A percentile compares a stretch with the other conserved stretches of the same genome.
phyloP scores from a whole-genome alignment of 306 rosid genomes.

The Dicorynia guianensis region DNA sequence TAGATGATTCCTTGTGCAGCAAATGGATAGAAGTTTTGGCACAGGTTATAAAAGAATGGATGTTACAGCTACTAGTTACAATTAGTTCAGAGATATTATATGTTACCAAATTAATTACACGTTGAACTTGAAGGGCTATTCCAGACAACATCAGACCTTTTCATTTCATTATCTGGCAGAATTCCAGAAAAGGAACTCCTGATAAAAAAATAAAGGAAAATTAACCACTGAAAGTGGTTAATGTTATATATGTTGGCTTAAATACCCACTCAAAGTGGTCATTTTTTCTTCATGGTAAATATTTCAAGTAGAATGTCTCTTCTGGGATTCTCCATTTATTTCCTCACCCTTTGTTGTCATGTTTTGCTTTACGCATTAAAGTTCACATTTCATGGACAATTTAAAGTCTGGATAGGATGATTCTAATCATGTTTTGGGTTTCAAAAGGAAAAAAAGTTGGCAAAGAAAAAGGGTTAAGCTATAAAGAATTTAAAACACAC shows the following conservation, averaged over 20 bases:
- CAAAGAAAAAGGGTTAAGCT: not conserved
- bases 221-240: too few relatives aligned
- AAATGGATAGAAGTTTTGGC: not conserved
- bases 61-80: conserved; percentile 15
- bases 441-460: not conserved
- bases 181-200: too few relatives aligned
- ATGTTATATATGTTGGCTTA: too few relatives aligned
- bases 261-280: too few relatives aligned
- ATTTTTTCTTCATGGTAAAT: too few relatives aligned
- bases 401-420: not conserved
- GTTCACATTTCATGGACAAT: not conserved
- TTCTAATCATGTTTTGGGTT: not conserved
- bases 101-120: conserved; percentile 18
- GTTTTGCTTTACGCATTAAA: not conserved
- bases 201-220: too few relatives aligned
- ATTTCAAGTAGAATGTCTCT: too few relatives aligned
- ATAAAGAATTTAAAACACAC: not conserved
- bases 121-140: not conserved
- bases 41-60: not conserved
- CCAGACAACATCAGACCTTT: not conserved
- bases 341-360: not conserved
- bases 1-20: not conserved
- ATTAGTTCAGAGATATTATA: conserved; percentile 17
- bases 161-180: too few relatives aligned
- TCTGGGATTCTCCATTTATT: not conserved